These are phyloP conservation scores for Stephania yunnanensis DNA, from an alignment of 164 flowering plant genomes.

Conservation along the genomic window DNA sequence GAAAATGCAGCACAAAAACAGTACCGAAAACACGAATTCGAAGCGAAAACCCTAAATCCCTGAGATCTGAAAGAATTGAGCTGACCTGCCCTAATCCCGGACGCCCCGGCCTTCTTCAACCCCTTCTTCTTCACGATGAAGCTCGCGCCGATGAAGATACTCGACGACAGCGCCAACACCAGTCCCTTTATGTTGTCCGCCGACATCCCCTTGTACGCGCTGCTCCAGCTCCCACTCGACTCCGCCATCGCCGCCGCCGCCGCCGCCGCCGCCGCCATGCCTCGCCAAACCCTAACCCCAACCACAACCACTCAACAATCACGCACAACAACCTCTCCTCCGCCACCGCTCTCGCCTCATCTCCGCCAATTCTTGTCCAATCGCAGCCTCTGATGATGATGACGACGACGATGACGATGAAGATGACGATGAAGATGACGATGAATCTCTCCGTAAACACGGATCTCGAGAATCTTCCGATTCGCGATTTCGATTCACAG, in stretches of 20 bases:
- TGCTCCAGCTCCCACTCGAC: constrained; percentile 29
- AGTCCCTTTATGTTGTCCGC: constrained; percentile 72
- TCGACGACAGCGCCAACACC: constrained; percentile 60
- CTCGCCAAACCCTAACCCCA: constrained; percentile 14
- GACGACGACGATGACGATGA: no score
- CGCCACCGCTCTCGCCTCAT: constrained; percentile 8
- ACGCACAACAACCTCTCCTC: constrained; percentile 1
- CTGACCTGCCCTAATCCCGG: constrained; percentile 68
- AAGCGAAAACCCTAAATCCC: neutral
- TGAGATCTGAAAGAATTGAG: neutral
- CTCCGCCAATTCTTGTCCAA: neutral
- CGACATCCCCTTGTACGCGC: constrained; percentile 61
- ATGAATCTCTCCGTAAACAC: no score
- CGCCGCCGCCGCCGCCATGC: constrained; percentile 18
- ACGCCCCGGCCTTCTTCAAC: constrained; percentile 67
- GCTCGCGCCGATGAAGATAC: constrained; percentile 72
- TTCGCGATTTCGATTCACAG: neutral
- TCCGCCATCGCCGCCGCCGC: constrained; percentile 15
- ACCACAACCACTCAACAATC: constrained; percentile 1
- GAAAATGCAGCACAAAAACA: neutral
- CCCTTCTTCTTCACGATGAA: constrained; percentile 85
- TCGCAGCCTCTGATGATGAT: neutral
- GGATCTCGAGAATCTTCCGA: neutral
- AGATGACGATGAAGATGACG: no score
- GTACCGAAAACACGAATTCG: neutral